Conservation (phyloP, 2,329 filamentous ascomycete species). For the Hymenoscyphus fraxineus region DNA sequence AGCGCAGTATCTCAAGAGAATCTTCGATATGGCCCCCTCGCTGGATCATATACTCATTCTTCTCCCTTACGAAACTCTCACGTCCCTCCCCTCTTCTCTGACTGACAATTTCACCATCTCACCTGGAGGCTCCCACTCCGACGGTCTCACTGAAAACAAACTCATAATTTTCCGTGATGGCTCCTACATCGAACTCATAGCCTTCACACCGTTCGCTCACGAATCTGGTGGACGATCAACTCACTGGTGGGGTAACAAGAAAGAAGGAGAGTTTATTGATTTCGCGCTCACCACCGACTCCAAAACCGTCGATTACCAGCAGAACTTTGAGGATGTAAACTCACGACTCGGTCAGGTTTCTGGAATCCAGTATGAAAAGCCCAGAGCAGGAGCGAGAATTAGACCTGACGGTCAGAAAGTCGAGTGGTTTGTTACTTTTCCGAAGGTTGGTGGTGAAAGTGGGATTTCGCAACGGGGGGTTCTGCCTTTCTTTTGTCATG, state of each 20-base stretch:
- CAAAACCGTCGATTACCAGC: not conserved
- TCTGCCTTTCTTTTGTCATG: slow-evolving; percentile 64
- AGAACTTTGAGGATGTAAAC: slow-evolving; percentile 32
- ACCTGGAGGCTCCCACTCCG: slow-evolving; percentile 58
- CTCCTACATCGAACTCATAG: slow-evolving; percentile 55
- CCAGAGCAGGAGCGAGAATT: slow-evolving; percentile 50
- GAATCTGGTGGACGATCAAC: slow-evolving; percentile 36
- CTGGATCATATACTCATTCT: slow-evolving; percentile 65
- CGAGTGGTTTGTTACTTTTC: slow-evolving; percentile 55
- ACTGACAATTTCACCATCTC: slow-evolving; percentile 53
- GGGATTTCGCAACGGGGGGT: slow-evolving; percentile 5
- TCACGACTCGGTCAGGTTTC: slow-evolving; percentile 35
- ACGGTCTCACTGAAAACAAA: slow-evolving; percentile 57
- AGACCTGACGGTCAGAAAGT: slow-evolving; percentile 53
- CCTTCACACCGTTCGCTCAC: slow-evolving; percentile 33
- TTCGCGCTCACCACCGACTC: slow-evolving; percentile 52
- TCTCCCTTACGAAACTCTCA: slow-evolving; percentile 48
- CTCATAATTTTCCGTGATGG: slow-evolving; percentile 61
- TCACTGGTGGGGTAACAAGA: slow-evolving; percentile 57
- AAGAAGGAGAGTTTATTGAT: slow-evolving; percentile 49
- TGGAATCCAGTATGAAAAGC: slow-evolving; percentile 45
- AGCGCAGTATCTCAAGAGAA: not conserved
- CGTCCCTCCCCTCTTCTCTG: slow-evolving; percentile 47
- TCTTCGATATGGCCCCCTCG: not conserved
- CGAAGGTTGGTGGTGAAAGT: slow-evolving; percentile 15